Percentiles rank a stretch among this genome's conserved stretches.
These are phyloP conservation scores for Rubia tinctorum DNA, from an alignment of 305 asterid species.

Conservation along the genomic window DNA sequence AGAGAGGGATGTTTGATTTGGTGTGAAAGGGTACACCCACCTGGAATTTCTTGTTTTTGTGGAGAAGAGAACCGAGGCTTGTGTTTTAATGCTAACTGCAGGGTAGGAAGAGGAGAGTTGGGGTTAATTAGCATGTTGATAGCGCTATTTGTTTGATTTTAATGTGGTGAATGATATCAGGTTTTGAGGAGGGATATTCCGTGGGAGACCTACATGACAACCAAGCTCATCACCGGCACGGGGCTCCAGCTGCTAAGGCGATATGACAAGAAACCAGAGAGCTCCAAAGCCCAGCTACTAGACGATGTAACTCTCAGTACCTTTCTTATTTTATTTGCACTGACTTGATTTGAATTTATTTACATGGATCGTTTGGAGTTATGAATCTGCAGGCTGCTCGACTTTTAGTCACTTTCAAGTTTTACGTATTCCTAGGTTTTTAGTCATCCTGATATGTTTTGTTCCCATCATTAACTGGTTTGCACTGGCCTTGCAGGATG, in stretches of 20 bases:
- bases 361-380: neutral
- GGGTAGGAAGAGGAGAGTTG: neutral
- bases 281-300: constrained; percentile 73
- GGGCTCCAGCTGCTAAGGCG: constrained; percentile 88
- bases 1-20: neutral
- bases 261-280: constrained; percentile 81
- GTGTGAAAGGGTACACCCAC: no score
- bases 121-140: neutral
- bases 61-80: no score
- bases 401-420: no score
- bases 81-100: no score
- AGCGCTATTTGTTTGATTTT: constrained; percentile 2
- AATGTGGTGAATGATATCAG: constrained; percentile 38
- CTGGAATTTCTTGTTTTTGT: neutral
- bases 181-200: constrained; percentile 90
- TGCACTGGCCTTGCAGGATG: constrained; percentile 59
- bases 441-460: neutral
- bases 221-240: constrained; percentile 83
- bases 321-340: neutral
- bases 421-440: neutral
- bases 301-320: constrained; percentile 54
- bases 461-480: neutral
- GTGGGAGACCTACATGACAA: constrained; percentile 90
- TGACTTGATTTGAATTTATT: neutral
- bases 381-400: neutral